phyloP scores from a whole-genome alignment of 139 green algal genomes.

The Chlamydomonas sp. region DNA sequence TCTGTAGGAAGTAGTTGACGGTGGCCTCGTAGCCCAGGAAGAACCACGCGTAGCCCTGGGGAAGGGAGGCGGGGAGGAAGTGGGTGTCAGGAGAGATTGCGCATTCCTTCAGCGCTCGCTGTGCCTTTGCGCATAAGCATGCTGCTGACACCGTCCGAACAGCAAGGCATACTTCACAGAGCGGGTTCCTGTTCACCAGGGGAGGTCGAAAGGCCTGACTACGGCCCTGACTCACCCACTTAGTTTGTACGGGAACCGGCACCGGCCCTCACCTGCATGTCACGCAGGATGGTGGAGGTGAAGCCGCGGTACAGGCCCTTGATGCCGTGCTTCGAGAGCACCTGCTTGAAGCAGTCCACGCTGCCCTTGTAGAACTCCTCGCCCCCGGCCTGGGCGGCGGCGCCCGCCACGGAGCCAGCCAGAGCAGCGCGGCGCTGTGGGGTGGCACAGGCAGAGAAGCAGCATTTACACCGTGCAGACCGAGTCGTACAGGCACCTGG shows the following conservation, averaged over 20 bases:
- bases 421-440: constrained; percentile 24
- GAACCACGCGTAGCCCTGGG: constrained; percentile 62
- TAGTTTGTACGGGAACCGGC: too few relatives aligned
- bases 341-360: constrained; percentile 56
- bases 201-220: too few relatives aligned
- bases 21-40: constrained; percentile 63
- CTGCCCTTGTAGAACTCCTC: constrained; percentile 56
- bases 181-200: too few relatives aligned
- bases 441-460: not conserved
- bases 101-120: too few relatives aligned
- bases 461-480: too few relatives aligned
- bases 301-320: constrained; percentile 58
- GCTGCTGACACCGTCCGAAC: too few relatives aligned
- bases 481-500: too few relatives aligned
- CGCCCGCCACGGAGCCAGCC: not conserved
- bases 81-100: too few relatives aligned
- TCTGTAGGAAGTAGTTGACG: constrained; percentile 45
- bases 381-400: not conserved
- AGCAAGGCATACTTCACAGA: too few relatives aligned
- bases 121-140: too few relatives aligned
- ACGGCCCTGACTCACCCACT: too few relatives aligned
- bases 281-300: constrained; percentile 48
- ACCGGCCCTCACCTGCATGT: constrained; percentile 37
- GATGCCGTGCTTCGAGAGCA: constrained; percentile 51
- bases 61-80: not conserved